Evolutionary conservation across 352 stramenopile genomes (phyloP).

Genomic region (Phytopythium cucurbitacearum): DNA sequence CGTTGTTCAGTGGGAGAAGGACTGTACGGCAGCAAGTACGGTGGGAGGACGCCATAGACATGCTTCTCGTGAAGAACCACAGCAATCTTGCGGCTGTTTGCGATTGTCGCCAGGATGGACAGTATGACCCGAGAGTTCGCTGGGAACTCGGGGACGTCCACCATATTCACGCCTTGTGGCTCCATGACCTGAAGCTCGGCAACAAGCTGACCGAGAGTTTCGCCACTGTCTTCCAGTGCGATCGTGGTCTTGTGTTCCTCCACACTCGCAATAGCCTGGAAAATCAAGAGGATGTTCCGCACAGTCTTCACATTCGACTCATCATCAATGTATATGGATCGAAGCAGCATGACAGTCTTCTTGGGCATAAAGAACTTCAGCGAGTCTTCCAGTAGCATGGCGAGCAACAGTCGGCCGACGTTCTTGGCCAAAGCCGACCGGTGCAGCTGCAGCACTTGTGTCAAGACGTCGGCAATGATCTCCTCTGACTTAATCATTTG

Average conservation of each 20-base stretch:
- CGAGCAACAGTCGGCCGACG: slow-evolving; percentile 45
- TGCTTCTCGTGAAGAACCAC: slow-evolving; percentile 54
- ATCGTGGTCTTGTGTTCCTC: slow-evolving; percentile 80
- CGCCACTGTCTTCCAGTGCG: slow-evolving; percentile 60
- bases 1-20: neutral
- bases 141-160: slow-evolving; percentile 13
- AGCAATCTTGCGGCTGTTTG: slow-evolving; percentile 36
- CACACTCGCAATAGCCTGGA: slow-evolving; percentile 44
- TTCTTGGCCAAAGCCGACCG: slow-evolving; percentile 55
- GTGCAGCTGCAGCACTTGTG: slow-evolving; percentile 55
- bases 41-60: slow-evolving; percentile 32
- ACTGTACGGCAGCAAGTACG: slow-evolving; percentile 28
- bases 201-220: slow-evolving; percentile 44
- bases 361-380: slow-evolving; percentile 82
- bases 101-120: slow-evolving; percentile 31
- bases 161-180: slow-evolving; percentile 15
- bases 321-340: slow-evolving; percentile 46
- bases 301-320: slow-evolving; percentile 41
- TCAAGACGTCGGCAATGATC: slow-evolving; percentile 67
- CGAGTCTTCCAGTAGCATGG: slow-evolving; percentile 65
- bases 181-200: slow-evolving; percentile 30
- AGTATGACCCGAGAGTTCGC: slow-evolving; percentile 44
- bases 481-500: slow-evolving; percentile 64
- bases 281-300: slow-evolving; percentile 62
- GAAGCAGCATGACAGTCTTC: slow-evolving; percentile 62